Evolutionary conservation across 352 stramenopile species (phyloP), one percentile per base, ranked within the genome.

Genomic region (Salisapilia sapeloensis): DNA sequence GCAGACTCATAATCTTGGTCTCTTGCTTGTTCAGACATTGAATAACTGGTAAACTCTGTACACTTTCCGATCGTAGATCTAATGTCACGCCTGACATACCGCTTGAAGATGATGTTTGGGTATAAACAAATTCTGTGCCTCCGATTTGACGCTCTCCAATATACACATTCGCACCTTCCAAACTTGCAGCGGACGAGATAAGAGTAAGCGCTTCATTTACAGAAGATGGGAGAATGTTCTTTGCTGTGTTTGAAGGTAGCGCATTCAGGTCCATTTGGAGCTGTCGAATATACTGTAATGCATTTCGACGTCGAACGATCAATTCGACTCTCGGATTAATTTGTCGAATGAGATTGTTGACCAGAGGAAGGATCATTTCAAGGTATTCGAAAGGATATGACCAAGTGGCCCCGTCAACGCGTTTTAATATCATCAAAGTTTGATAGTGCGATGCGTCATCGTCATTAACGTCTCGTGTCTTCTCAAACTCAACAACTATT

Each of bases 381-480:
- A 87, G 24, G 16, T 83, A 67, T 4, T 81, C 64, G 13, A 61
- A 26, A 24, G 82, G 67, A 28, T 76, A 78, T 10, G 26, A 29
- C 67, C 67, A 84, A 1, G 52, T 57, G 6, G 54, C 58, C 0
- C 56, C 54, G 5, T 34, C 34, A 1, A 79, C 55, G 3, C 71
- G 53, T 1, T 48, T 63, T 18, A 87, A 23, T 0, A 83, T 33
- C 2, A 87, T 42, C 9, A 40, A 39, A 0, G 60, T 72, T 12
- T 40, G 22, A 0, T 43, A 6, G 15, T 53, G 33, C 3, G 24
- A 13, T 11, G 31, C 50, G 1, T 35, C 6, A 17, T 66, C 52
- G 26, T 48, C 40, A 4, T 42, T 30, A 0, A 65, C 58, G 23
- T 62, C 47, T 21, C 48, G 48, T 4, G 52, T 61, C 3, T 40